Conservation (phyloP, 495 filamentous ascomycete species). For the Aspergillus hancockii region DNA sequence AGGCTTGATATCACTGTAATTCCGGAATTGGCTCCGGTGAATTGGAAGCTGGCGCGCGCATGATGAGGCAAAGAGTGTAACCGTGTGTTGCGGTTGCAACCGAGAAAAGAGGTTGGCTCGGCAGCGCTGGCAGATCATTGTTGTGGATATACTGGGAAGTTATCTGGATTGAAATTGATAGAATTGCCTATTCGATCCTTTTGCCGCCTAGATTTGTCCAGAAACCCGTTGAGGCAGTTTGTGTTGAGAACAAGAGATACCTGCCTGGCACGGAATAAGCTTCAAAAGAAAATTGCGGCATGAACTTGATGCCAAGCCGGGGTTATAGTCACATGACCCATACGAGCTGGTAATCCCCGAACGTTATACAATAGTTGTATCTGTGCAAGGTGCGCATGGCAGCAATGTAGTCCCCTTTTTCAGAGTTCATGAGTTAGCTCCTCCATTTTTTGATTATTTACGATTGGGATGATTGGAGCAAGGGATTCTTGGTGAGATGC, state of each 20-base stretch:
- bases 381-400: not conserved
- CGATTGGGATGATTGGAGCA: not conserved
- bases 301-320: slow-evolving; percentile 48
- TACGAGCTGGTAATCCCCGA: not conserved
- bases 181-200: not conserved
- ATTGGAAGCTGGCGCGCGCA: slow-evolving; percentile 29
- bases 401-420: not conserved
- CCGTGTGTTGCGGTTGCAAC: slow-evolving; percentile 33
- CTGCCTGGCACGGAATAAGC: slow-evolving; percentile 17
- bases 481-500: not conserved
- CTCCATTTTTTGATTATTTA: not conserved
- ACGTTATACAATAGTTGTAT: not conserved
- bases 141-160: slow-evolving; percentile 6
- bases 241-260: slow-evolving; percentile 12
- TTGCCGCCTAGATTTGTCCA: not conserved
- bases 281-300: slow-evolving; percentile 41
- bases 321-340: slow-evolving; percentile 33
- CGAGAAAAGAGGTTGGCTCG: slow-evolving; percentile 44
- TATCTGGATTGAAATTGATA: not conserved
- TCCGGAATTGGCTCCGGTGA: slow-evolving; percentile 38
- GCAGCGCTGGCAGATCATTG: slow-evolving; percentile 54
- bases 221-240: not conserved
- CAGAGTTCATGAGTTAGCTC: too few species aligned
- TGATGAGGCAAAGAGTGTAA: slow-evolving; percentile 33
- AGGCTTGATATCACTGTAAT: slow-evolving; percentile 43